These are phyloP conservation scores for Pythium rhizo-oryzae DNA, from an alignment of 352 stramenopile species.

Conservation along the genomic window DNA sequence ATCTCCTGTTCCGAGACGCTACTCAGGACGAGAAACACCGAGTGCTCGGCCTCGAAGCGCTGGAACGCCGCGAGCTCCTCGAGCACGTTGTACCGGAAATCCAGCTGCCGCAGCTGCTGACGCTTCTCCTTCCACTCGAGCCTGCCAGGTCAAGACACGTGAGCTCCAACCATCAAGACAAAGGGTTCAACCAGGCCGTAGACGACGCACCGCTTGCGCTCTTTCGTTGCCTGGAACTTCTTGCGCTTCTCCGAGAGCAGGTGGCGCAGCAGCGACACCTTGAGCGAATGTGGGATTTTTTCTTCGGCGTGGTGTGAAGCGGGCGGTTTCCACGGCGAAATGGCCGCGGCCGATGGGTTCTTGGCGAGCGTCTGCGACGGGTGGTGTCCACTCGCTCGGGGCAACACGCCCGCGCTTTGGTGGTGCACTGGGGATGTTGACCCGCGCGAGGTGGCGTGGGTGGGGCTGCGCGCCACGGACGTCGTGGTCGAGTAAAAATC, in stretches of 20 bases:
- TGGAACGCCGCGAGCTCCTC: constrained; percentile 68
- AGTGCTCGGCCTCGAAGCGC: constrained; percentile 59
- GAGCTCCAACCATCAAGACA: too few species aligned
- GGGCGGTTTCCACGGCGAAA: constrained; percentile 14
- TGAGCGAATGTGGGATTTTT: constrained; percentile 58
- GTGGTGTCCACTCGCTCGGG: background rate
- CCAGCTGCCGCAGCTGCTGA: constrained; percentile 55
- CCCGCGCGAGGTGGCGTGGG: background rate
- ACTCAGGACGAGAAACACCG: constrained; percentile 68
- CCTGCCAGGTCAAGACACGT: constrained; percentile 19
- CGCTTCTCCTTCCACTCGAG: constrained; percentile 50
- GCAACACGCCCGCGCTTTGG: constrained; percentile 14
- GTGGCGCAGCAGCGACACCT: constrained; percentile 53
- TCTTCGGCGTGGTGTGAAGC: constrained; percentile 21
- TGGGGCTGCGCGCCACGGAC: constrained; percentile 8
- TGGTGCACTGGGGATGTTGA: constrained; percentile 11
- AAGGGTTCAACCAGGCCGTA: too few species aligned
- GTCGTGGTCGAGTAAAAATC: constrained; percentile 50
- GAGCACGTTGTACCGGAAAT: constrained; percentile 72
- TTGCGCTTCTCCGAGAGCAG: constrained; percentile 67
- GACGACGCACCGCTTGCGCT: constrained; percentile 33
- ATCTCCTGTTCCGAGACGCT: constrained; percentile 68
- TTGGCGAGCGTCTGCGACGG: constrained; percentile 3
- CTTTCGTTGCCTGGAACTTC: constrained; percentile 44
- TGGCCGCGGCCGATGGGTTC: background rate